Percentiles rank a stretch among this genome's conserved stretches.
phyloP scores from a whole-genome alignment of 2,329 filamentous ascomycete species.

The Raffaelea albimanens region DNA sequence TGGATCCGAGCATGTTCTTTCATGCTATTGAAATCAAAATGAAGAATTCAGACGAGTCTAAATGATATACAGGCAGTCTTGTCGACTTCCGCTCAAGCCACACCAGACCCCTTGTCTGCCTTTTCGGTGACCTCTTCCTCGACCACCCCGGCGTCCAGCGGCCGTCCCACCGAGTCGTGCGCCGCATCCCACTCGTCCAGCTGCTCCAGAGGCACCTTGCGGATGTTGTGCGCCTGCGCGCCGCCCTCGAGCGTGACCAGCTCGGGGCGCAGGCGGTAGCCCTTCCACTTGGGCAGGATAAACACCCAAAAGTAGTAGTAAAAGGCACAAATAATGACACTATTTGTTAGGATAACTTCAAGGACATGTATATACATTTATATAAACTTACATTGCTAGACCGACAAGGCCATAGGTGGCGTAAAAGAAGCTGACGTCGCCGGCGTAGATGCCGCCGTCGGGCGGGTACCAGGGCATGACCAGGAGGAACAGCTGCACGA shows the following conservation, averaged over 20 bases:
- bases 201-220: constrained; percentile 33
- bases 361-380: no score
- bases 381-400: constrained; percentile 47
- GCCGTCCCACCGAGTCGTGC: constrained; percentile 7
- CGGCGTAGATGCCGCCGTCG: constrained; percentile 43
- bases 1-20: no score
- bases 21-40: no score
- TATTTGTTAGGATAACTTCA: no score
- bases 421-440: constrained; percentile 66
- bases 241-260: constrained; percentile 32
- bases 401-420: constrained; percentile 59
- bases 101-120: neutral
- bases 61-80: no score
- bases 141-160: neutral
- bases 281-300: constrained; percentile 29
- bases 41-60: no score
- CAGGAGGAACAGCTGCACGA: constrained; percentile 51
- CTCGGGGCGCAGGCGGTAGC: constrained; percentile 38
- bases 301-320: constrained; percentile 42
- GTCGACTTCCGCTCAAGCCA: neutral
- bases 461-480: constrained; percentile 70
- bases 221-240: constrained; percentile 33
- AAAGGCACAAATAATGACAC: constrained; percentile 28
- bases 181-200: constrained; percentile 33
- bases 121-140: neutral